Evolutionary conservation across 768 basidiomycete genomes (phyloP), one percentile per base, ranked within the genome.

Genomic region (Daedaleopsis sinensis): DNA sequence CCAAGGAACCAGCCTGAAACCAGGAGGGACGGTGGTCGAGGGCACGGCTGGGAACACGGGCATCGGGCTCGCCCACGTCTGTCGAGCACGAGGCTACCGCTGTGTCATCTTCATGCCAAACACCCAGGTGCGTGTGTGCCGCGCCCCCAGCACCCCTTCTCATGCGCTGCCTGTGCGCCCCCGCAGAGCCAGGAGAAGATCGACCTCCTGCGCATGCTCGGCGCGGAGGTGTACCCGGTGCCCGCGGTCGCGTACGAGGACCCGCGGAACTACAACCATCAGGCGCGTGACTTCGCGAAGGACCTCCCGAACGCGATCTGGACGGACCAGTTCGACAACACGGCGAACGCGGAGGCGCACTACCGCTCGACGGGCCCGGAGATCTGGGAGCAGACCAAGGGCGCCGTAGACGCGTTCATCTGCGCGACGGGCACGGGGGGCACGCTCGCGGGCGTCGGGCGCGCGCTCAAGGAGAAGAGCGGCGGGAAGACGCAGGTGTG

Each of bases 71-170:
- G 95, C 94, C 7, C 94, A 96, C 70, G 96, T 98, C 56, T 98
- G 97, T 76, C 80, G 97, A 65, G 85, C 93, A 8, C 86, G 81
- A 68, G 96, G 97, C 3, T 98, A 99, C 81, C 92, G 89, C 73
- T 98, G 97, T 74, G 96, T 99, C 11, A 99, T 99, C 70, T 99
- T 93, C 84, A 98, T 99, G 96, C 96, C 96, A 35, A 81, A 97
- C 73, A 94, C 90, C 5, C 92, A 97, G 83, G 91, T 87, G 57
- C 44, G 76, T 56, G 21, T 38, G 18, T 32, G 12, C 51, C 59
- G 23, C 24, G 16, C 16, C 51, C 36, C 16, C 27, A 11, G 19
- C 18, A 42, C 27, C 37, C 18, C 55, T 0, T 44, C 12, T 53
- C 13, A 11, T 38, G 35, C 36, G 15, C 27, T 21, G 9, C 24